A percentile compares a stretch with the other conserved stretches of the same genome.
Evolutionary conservation across 2,329 filamentous ascomycete genomes (phyloP).

Genomic region (Cercospora brassicicola): DNA sequence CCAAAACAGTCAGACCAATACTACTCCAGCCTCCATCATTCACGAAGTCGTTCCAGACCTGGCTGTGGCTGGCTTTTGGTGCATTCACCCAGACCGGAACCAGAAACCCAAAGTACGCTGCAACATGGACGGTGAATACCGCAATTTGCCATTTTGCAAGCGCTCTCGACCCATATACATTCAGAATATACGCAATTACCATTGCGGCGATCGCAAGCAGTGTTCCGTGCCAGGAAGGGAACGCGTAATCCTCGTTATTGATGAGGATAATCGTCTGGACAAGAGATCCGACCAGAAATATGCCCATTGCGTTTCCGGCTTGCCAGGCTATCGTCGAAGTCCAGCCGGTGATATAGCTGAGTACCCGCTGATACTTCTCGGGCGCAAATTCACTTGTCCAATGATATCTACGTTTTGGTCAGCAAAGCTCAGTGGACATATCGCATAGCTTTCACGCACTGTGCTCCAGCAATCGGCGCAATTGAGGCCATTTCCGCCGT

Average conservation of each 20-base stretch:
- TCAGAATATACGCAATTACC: constrained; percentile 45
- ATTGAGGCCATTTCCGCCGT: constrained; percentile 38
- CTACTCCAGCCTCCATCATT: constrained; percentile 43
- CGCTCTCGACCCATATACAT: constrained; percentile 37
- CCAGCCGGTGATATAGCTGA: constrained; percentile 21
- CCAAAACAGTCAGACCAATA: constrained; percentile 32
- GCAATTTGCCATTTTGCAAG: constrained; percentile 40
- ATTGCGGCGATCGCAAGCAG: constrained; percentile 50
- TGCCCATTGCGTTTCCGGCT: constrained; percentile 20
- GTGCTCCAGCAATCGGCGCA: constrained; percentile 29
- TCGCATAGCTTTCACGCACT: neutral
- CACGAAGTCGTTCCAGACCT: constrained; percentile 37
- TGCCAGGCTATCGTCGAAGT: constrained; percentile 28
- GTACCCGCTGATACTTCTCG: constrained; percentile 22
- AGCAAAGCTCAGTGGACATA: neutral
- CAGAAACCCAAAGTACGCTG: constrained; percentile 31
- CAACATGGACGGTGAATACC: constrained; percentile 26
- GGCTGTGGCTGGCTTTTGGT: constrained; percentile 20
- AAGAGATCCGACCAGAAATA: constrained; percentile 26
- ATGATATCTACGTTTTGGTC: constrained; percentile 13
- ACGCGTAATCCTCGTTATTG: constrained; percentile 45
- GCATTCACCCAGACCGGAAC: constrained; percentile 32
- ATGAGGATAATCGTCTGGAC: constrained; percentile 37
- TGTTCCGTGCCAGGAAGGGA: constrained; percentile 50
- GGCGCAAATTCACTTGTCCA: constrained; percentile 33